Base-by-base conservation (phyloP, 176 grass and related monocot species). In the Aegilops sharonensis region DNA sequence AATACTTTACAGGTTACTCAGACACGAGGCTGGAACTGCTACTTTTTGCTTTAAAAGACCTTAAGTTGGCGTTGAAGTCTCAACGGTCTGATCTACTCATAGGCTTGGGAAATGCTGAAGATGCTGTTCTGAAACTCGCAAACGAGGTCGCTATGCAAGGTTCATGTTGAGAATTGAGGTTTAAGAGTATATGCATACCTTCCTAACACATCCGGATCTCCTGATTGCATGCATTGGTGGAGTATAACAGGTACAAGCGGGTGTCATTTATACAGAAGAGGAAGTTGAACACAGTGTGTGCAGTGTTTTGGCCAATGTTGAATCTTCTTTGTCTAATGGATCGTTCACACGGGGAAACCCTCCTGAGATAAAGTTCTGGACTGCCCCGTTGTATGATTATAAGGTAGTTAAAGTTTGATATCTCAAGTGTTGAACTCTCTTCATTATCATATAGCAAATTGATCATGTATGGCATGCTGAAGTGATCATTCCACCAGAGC, bases 61-160 rank as follows among this genome's bases (percentile, higher is more conserved):
- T 98, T 54, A 98, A 94, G 90, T 74, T 73, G 64, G 13, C 78
- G 1, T 82, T 95, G 71, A 95, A 87, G 72, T 89, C 77, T 92
- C 88, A 98, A 77, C 90, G 93, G 40, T 98, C 92, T 72, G 96
- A 98, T 89, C 84, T 98, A 31, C 62, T 95, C 86, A 35, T 98
- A 91, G 82, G 86, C 61, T 88, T 95, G 66, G 93, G 96, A 79
- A 89, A 79, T 74, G 78, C 90, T 85, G 96, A 98, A 92, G 84
- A 94, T 88, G 79, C 92, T 34, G 78, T 98, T 84, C 64, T 84
- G 64, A 93, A 95, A 79, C 60, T 98, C 91, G 90, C 86, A 57
- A 98, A 98, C 78, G 92, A 98, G 96, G 93, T 98, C 84, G 48
- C 92, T 94, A 79, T 85, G 70, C 82, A 91, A 92, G 86, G 91